Percentiles rank a stretch among this genome's conserved stretches.
Evolutionary conservation across 345 rosid species (phyloP).

Genomic region (Dipteronia sinensis): DNA sequence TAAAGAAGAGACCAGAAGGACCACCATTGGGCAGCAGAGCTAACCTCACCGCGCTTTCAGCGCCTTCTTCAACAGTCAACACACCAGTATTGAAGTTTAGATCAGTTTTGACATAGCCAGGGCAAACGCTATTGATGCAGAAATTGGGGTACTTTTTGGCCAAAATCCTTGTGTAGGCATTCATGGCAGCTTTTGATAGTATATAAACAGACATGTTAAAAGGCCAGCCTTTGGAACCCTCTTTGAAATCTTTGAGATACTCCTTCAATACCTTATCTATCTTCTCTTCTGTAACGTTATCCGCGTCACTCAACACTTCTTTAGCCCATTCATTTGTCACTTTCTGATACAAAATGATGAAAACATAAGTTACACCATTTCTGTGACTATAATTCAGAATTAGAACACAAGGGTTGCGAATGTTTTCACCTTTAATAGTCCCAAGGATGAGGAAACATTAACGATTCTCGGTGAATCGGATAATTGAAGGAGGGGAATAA

Average conservation of each 20-base stretch:
- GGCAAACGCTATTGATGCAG: conserved; percentile 50
- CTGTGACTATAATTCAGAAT: not conserved
- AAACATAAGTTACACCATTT: not conserved
- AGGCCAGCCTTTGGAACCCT: conserved; percentile 47
- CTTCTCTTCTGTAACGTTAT: conserved; percentile 45
- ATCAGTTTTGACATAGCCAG: conserved; percentile 56
- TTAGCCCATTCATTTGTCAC: conserved; percentile 39
- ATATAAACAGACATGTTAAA: conserved; percentile 31
- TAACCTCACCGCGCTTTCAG: conserved; percentile 36
- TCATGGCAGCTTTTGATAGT: conserved; percentile 47
- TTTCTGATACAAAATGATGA: conserved; percentile 19
- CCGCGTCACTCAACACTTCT: conserved; percentile 38
- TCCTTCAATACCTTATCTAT: conserved; percentile 38
- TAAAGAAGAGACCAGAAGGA: conserved; percentile 50
- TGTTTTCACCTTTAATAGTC: conserved; percentile 41
- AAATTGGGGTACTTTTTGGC: conserved; percentile 40
- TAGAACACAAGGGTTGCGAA: not conserved
- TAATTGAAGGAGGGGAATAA: conserved; percentile 48
- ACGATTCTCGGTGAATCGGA: conserved; percentile 55
- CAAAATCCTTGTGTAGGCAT: conserved; percentile 47
- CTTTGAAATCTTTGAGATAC: conserved; percentile 31
- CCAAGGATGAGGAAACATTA: conserved; percentile 47
- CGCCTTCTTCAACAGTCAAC: conserved; percentile 45
- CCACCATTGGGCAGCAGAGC: conserved; percentile 44
- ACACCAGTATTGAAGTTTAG: conserved; percentile 36